Base-by-base conservation (phyloP, 148 eudicot genomes). In the Nyssa sinensis region DNA sequence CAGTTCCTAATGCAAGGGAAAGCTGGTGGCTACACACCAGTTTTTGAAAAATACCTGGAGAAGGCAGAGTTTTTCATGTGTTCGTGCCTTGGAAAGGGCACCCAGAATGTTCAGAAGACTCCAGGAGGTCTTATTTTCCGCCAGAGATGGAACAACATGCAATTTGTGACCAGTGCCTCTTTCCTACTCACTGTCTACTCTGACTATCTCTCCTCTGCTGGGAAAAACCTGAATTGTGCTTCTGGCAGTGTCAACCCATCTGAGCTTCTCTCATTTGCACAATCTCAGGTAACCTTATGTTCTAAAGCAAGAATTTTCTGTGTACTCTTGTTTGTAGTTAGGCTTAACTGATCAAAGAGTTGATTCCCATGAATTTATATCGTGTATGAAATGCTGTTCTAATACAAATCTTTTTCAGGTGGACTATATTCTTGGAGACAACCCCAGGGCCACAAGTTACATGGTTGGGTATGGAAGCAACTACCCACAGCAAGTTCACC, bases 381-480 rank as follows among this genome's bases (percentile, higher is more conserved):
- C 13, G 49, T 10, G 49, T 41, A 41, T 11, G 49, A 41, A 41
- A 41, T 41, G 49, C 13, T 41, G 12, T 41, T 41, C 49, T 41
- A 41, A 2, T 65, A 10, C 57, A 63, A 65, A 67, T 59, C 41
- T 28, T 21, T 29, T 17, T 49, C 70, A 94, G 97, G 86, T 95
- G 72, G 99, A 96, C 76, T 96, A 96, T 80, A 90, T 96, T 61
- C 98, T 96, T 19, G 99, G 99, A 71, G 98, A 96, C 88, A 96
- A 96, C 85, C 99, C 99, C 32, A 93, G 99, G 76, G 99, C 93
- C 62, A 96, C 98, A 55, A 96, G 99, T 75, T 96, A 96, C 86
- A 96, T 96, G 99, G 99, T 96, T 3, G 99, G 99, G 16, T 96
- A 95, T 25, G 97, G 97, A 62, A 90, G 73, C 87, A 95, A 88